Evolutionary conservation across 2,329 filamentous ascomycete genomes (phyloP).

Genomic region (Pezicula carpinea): DNA sequence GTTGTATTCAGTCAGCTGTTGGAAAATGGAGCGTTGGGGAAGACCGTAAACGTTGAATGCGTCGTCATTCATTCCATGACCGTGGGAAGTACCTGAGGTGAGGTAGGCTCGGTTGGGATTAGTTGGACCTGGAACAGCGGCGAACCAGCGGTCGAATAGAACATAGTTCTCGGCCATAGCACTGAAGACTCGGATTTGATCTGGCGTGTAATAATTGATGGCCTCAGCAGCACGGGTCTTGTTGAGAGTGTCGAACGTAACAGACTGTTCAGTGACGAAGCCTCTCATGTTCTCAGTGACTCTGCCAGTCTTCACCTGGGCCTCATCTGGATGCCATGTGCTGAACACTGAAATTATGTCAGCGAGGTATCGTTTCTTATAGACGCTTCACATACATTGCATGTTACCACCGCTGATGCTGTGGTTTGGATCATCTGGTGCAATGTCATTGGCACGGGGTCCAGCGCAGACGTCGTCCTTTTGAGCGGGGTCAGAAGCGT

Average conservation of each 20-base stretch:
- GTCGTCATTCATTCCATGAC: slow-evolving; percentile 33
- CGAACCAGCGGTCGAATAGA: slow-evolving; percentile 40
- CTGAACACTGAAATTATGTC: slow-evolving; percentile 27
- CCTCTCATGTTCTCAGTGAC: slow-evolving; percentile 31
- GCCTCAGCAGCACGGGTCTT: slow-evolving; percentile 34
- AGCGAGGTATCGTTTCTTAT: not conserved
- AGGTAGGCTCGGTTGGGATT: slow-evolving; percentile 29
- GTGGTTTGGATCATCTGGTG: slow-evolving; percentile 39
- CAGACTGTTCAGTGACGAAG: slow-evolving; percentile 38
- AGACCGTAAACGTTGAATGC: slow-evolving; percentile 30
- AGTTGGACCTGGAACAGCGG: slow-evolving; percentile 34
- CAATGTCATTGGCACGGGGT: slow-evolving; percentile 32
- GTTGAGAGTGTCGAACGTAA: slow-evolving; percentile 30
- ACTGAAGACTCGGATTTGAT: slow-evolving; percentile 36
- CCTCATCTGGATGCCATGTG: slow-evolving; percentile 31
- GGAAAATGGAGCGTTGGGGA: slow-evolving; percentile 35
- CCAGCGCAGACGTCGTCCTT: slow-evolving; percentile 31
- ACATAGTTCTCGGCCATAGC: slow-evolving; percentile 38
- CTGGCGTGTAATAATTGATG: slow-evolving; percentile 38
- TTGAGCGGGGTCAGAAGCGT: slow-evolving; percentile 21
- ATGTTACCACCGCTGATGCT: slow-evolving; percentile 37
- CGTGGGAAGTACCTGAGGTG: slow-evolving; percentile 35
- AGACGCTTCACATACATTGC: slow-evolving; percentile 22
- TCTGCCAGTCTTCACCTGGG: slow-evolving; percentile 9
- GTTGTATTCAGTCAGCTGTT: slow-evolving; percentile 34